phyloP scores from a whole-genome alignment of 169 alveolate species.

The Sarcocystis neurona region DNA sequence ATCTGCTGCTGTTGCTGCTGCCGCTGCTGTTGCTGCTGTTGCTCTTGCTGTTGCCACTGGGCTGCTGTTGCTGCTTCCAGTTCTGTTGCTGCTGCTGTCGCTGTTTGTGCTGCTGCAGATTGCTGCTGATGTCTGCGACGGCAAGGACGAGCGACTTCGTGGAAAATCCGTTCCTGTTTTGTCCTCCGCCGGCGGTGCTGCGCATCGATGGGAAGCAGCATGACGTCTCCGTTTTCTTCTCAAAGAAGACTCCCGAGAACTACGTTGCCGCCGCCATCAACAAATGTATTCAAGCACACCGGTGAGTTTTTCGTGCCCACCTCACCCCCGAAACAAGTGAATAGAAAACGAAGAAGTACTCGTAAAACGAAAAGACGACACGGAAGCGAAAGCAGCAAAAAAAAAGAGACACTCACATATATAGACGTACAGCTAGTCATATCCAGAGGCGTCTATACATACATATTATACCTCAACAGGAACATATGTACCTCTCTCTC shows the following conservation, averaged over 20 bases:
- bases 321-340: too few species aligned
- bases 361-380: too few species aligned
- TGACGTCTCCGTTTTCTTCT: constrained; percentile 89
- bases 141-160: constrained; percentile 90
- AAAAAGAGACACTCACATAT: too few species aligned
- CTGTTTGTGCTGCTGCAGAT: constrained; percentile 72
- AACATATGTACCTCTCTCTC: too few species aligned
- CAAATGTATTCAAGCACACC: constrained; percentile 75
- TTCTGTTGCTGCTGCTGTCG: not conserved
- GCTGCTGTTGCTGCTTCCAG: not conserved
- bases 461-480: too few species aligned
- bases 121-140: constrained; percentile 99
- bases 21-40: not conserved
- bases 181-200: constrained; percentile 83
- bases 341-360: too few species aligned
- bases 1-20: constrained; percentile 2
- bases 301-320: constrained; percentile 41
- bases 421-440: too few species aligned
- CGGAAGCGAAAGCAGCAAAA: too few species aligned
- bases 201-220: constrained; percentile 89
- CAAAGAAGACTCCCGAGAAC: constrained; percentile 83
- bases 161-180: constrained; percentile 85
- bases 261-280: constrained; percentile 88
- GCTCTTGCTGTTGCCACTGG: not conserved
- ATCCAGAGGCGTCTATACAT: too few species aligned